phyloP scores from a whole-genome alignment of 164 flowering plant genomes.

The Tetracentron sinense region DNA sequence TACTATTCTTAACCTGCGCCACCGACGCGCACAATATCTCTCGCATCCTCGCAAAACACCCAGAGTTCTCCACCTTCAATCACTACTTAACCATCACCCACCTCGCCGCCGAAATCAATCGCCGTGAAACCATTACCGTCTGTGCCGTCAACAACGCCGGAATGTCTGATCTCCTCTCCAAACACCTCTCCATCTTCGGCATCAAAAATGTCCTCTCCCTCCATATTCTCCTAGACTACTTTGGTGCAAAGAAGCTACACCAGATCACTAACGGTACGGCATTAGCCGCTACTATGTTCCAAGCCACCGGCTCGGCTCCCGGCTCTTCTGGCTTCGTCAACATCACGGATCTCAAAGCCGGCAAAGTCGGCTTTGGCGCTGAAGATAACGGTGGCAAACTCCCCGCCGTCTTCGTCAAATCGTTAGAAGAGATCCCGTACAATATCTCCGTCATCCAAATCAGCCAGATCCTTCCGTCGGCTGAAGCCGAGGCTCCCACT shows the following conservation, averaged over 20 bases:
- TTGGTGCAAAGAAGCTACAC: too few relatives aligned
- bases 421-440: constrained; percentile 54
- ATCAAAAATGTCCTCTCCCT: constrained; percentile 67
- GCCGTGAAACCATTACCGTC: constrained; percentile 74
- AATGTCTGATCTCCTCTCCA: constrained; percentile 54
- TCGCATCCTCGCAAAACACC: constrained; percentile 62
- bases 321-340: constrained; percentile 27
- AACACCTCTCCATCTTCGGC: constrained; percentile 47
- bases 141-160: constrained; percentile 69
- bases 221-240: constrained; percentile 22
- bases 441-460: constrained; percentile 2
- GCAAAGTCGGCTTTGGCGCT: constrained; percentile 62
- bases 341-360: constrained; percentile 58
- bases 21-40: constrained; percentile 77
- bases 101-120: constrained; percentile 77
- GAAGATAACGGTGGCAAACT: too few relatives aligned
- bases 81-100: constrained; percentile 71
- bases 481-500: constrained; percentile 50
- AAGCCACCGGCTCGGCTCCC: too few relatives aligned
- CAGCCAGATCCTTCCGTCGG: constrained; percentile 25
- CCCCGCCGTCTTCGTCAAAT: not conserved
- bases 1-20: constrained; percentile 19
- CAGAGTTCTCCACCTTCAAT: constrained; percentile 76
- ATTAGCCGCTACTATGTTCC: constrained; percentile 34
- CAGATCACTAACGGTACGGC: constrained; percentile 59